Percentiles rank a stretch among this genome's conserved stretches.
Evolutionary conservation across 1,284 basidiomycete genomes (phyloP).

Genomic region (Volvariella surrecta): DNA sequence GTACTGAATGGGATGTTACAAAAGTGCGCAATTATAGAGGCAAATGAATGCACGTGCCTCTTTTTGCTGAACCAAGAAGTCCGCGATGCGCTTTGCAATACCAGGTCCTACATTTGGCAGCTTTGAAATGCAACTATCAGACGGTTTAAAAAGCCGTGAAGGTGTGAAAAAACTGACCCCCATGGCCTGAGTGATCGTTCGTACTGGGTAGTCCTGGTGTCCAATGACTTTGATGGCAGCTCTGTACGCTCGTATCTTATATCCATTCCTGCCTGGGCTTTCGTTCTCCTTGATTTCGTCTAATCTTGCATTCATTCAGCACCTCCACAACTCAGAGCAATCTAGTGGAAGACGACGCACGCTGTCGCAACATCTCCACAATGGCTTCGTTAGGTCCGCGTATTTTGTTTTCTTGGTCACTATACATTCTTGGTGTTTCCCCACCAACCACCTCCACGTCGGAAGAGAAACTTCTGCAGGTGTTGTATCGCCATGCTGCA

Average conservation of each 20-base stretch:
- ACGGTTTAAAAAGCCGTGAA: constrained; percentile 9
- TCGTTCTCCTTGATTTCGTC: constrained; percentile 34
- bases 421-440: too few species aligned
- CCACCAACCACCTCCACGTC: too few species aligned
- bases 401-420: constrained; percentile 7
- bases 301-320: constrained; percentile 13
- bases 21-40: constrained; percentile 5
- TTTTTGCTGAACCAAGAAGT: constrained; percentile 23
- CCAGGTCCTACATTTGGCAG: constrained; percentile 32
- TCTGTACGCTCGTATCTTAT: constrained; percentile 41
- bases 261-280: constrained; percentile 29
- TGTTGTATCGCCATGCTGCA: too few species aligned
- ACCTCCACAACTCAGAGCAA: constrained; percentile 1
- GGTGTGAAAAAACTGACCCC: constrained; percentile 15
- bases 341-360: constrained; percentile 19
- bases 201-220: constrained; percentile 29
- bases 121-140: constrained; percentile 19
- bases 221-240: constrained; percentile 34
- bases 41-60: constrained; percentile 22
- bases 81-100: constrained; percentile 33
- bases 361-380: constrained; percentile 29
- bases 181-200: constrained; percentile 30
- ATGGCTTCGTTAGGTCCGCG: constrained; percentile 28
- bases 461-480: too few species aligned
- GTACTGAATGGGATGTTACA: constrained; percentile 1